Evolutionary conservation across 2,329 filamentous ascomycete species (phyloP).

Genomic region (Leptographium wingfieldii): DNA sequence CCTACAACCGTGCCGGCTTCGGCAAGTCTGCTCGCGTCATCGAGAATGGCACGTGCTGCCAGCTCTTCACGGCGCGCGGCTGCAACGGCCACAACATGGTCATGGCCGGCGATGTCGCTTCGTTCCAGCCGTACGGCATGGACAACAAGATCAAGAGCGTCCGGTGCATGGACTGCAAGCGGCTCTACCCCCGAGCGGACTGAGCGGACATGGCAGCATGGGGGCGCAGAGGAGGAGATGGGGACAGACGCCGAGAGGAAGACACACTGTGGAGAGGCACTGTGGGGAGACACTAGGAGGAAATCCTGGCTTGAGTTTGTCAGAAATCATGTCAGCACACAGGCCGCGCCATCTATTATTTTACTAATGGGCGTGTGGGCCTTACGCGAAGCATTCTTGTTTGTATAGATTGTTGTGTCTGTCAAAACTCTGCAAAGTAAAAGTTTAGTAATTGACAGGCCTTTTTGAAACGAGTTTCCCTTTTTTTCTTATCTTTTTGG

Average conservation of each 20-base stretch:
- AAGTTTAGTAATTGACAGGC: no score
- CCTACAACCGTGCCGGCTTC: background rate
- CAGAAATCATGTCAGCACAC: no score
- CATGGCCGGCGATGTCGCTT: background rate
- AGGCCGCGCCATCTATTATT: no score
- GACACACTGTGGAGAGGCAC: no score
- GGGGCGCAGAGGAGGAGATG: background rate
- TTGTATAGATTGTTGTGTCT: background rate
- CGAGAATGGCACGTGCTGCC: constrained; percentile 1
- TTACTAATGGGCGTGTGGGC: no score
- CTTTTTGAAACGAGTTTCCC: no score
- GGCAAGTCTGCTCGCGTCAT: constrained; percentile 3
- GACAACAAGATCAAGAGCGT: constrained; percentile 4
- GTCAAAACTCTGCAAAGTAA: no score
- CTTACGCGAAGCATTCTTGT: no score
- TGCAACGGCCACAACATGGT: constrained; percentile 3
- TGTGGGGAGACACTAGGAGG: no score
- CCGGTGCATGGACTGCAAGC: background rate
- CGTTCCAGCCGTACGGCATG: constrained; percentile 5
- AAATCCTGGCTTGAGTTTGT: no score
- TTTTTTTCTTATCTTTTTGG: background rate
- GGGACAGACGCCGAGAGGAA: no score
- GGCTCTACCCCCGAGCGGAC: background rate
- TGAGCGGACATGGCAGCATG: background rate
- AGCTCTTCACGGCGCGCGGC: background rate